Conservation (phyloP, 2,329 filamentous ascomycete species). For the Colletotrichum sp. region DNA sequence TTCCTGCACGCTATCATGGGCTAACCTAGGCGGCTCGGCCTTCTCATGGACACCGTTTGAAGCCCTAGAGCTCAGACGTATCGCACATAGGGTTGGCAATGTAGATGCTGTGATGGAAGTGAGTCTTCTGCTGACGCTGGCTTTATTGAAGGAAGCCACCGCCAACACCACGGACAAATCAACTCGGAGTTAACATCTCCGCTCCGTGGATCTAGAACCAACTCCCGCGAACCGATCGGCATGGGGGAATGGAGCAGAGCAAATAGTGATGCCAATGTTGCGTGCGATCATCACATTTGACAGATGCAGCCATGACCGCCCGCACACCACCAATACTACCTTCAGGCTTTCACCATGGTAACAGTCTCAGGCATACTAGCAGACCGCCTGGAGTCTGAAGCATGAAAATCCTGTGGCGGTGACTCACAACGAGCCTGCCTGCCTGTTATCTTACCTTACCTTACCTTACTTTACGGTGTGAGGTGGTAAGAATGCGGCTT, state of each 20-base stretch:
- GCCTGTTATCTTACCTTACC: not conserved
- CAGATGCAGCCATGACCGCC: not conserved
- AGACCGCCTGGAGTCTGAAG: not conserved
- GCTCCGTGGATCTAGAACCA: not conserved
- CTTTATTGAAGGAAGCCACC: not conserved
- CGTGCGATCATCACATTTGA: not conserved
- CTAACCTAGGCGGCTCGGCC: not conserved
- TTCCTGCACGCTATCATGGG: not conserved
- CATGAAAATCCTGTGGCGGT: not conserved
- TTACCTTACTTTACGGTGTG: no score
- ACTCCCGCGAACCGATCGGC: not conserved
- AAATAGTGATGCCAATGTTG: not conserved
- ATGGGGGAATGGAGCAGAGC: not conserved
- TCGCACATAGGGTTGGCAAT: not conserved
- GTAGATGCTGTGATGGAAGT: not conserved
- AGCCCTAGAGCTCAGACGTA: not conserved
- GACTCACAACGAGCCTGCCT: not conserved
- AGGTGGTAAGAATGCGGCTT: not conserved
- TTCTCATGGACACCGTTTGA: not conserved
- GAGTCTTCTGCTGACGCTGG: not conserved
- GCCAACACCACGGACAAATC: not conserved
- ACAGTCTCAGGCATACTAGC: not conserved
- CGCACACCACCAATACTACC: not conserved
- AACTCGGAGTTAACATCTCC: not conserved
- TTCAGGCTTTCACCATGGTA: not conserved